phyloP scores from a whole-genome alignment of 495 filamentous ascomycete species.

The Penicillium canariense region DNA sequence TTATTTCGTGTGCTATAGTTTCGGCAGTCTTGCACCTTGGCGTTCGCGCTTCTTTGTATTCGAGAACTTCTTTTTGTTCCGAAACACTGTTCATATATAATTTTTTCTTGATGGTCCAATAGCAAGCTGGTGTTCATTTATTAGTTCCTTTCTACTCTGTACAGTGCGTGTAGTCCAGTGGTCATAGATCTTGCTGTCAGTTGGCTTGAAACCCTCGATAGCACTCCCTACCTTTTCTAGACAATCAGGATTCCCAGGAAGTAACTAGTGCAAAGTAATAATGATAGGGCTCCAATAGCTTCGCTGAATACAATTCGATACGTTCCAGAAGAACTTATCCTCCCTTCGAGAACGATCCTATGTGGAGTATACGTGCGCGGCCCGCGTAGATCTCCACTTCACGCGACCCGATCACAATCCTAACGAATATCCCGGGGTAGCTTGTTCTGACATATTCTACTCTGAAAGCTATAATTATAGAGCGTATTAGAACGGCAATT shows the following conservation, averaged over 20 bases:
- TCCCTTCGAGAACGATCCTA: background rate
- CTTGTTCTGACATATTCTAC: constrained; percentile 1
- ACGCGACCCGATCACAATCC: background rate
- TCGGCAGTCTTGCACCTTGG: background rate
- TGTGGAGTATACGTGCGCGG: background rate
- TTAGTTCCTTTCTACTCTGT: background rate
- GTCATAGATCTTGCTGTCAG: no score
- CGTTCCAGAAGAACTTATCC: no score
- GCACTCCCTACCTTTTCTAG: no score
- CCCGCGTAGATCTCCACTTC: background rate
- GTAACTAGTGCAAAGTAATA: no score
- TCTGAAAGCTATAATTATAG: background rate
- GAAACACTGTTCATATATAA: constrained; percentile 15
- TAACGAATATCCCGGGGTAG: background rate
- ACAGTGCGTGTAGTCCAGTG: background rate
- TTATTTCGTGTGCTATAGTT: constrained; percentile 2
- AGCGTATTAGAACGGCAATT: no score
- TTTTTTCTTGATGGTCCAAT: constrained; percentile 1
- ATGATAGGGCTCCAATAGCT: no score
- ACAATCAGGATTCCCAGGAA: no score
- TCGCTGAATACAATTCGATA: no score
- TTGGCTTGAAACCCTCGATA: no score
- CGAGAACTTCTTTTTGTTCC: constrained; percentile 6
- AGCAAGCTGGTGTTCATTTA: constrained; percentile 15
- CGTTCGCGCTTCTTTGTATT: constrained; percentile 14